These are phyloP conservation scores for Tilletia indica DNA, from an alignment of 1,284 basidiomycete genomes.

Conservation along the genomic window DNA sequence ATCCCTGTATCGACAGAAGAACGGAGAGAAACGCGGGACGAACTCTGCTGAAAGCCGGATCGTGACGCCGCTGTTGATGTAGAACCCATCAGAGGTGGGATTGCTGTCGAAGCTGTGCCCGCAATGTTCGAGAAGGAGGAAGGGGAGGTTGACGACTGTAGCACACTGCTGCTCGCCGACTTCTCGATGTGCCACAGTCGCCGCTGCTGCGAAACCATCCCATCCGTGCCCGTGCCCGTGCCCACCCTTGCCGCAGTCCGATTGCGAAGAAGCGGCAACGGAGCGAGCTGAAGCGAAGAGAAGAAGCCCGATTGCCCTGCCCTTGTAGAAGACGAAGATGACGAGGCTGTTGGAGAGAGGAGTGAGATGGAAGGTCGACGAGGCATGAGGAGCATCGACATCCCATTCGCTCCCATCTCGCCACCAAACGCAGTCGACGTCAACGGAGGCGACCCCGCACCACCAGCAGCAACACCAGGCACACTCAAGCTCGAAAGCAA, in stretches of 20 bases:
- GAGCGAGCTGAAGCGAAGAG: not conserved
- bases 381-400: not conserved
- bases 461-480: not conserved
- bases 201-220: not conserved
- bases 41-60: not conserved
- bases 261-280: not conserved
- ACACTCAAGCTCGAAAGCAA: not conserved
- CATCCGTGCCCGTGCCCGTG: not conserved
- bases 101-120: too few relatives aligned
- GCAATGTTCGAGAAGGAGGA: not conserved
- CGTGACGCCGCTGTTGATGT: not conserved
- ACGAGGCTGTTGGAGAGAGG: not conserved
- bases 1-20: not conserved
- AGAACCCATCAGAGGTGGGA: not conserved
- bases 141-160: not conserved
- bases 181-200: not conserved
- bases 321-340: not conserved
- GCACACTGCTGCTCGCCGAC: not conserved
- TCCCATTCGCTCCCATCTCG: not conserved
- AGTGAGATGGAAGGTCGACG: not conserved
- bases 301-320: not conserved
- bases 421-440: not conserved
- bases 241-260: too few relatives aligned
- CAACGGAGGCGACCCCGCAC: not conserved
- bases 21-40: not conserved